A percentile compares a stretch with the other conserved stretches of the same genome.
These are phyloP conservation scores for Candida gorgasii DNA, from an alignment of 805 yeast genomes.

Conservation along the genomic window DNA sequence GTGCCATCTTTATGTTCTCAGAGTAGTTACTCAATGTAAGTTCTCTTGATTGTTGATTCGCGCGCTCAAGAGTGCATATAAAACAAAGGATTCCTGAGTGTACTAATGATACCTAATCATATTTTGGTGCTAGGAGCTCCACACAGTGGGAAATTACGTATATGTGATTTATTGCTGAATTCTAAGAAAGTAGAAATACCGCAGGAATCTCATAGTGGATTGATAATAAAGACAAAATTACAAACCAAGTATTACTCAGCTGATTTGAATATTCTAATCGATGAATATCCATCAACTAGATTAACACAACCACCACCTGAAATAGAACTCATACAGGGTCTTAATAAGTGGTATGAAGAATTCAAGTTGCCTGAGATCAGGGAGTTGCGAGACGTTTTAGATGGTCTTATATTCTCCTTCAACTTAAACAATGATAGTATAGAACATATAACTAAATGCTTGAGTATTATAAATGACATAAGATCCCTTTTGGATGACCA, in stretches of 20 bases:
- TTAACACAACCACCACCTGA: not conserved
- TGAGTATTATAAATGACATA: constrained; percentile 16
- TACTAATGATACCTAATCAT: constrained; percentile 34
- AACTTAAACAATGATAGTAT: constrained; percentile 23
- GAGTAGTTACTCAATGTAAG: not conserved
- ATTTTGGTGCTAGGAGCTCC: constrained; percentile 49
- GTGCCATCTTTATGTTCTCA: constrained; percentile 6
- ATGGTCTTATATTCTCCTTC: constrained; percentile 47
- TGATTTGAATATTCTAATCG: constrained; percentile 33
- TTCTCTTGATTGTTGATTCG: not conserved
- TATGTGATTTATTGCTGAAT: constrained; percentile 27
- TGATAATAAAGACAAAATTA: constrained; percentile 27
- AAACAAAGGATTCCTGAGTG: not conserved
- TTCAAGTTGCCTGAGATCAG: constrained; percentile 34
- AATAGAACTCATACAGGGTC: not conserved
- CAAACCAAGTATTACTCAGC: constrained; percentile 34
- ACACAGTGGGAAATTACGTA: constrained; percentile 38
- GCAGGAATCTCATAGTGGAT: constrained; percentile 30
- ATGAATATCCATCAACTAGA: constrained; percentile 29
- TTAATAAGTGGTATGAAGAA: constrained; percentile 41
- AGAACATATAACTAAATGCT: constrained; percentile 22
- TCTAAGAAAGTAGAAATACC: constrained; percentile 27
- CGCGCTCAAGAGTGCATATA: not conserved
- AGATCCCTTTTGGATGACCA: constrained; percentile 9
- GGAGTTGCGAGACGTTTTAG: constrained; percentile 47